Evolutionary conservation across 495 filamentous ascomycete genomes (phyloP), one percentile per base, ranked within the genome.

Genomic region (Apodospora peruviana): DNA sequence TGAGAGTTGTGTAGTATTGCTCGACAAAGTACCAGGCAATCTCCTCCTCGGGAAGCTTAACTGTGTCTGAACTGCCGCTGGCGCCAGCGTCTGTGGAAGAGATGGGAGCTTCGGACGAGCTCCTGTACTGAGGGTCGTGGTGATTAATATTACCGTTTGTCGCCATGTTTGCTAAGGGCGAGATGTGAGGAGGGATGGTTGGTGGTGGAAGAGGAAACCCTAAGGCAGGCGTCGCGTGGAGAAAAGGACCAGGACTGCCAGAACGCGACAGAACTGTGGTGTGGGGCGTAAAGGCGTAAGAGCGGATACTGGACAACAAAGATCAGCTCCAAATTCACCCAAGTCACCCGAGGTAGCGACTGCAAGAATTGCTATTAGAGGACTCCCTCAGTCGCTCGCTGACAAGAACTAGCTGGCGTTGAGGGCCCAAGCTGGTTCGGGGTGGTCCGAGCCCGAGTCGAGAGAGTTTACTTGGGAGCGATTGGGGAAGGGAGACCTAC

Each of bases 21-120:
- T 98, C 94, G 27, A 97, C 93, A 55, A 98, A 98, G 68, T 90
- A 96, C 93, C 93, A 98, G 58, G 90, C 93, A 44, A 98, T 87
- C 70, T 97, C 89, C 68, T 91, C 88, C 67, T 93, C 94, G 38
- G 67, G 57, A 11, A 74, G 67, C 25, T 63, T 62, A 55, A 50
- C 59, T 45, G 27, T 60, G 25, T 55, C 48, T 38, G 45, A 47
- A 52, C 47, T 37, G 21, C 53, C 40, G 23, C 38, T 53, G 27
- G 53, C 39, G n/a, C 59, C 34, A 29, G 61, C 22, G 19, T 58
- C 48, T 39, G 51, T 37, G 24, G 56, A 56, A 29, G 62, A 43
- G 25, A 50, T 36, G 24, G 65, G 43, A 14, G 59, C 52, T 24
- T 67, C 65, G 39, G 38, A 35, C 12, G 50, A 41, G 44, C 25